Evolutionary conservation across 2,329 filamentous ascomycete genomes (phyloP), one percentile per base, ranked within the genome.

Genomic region (Claviceps africana): DNA sequence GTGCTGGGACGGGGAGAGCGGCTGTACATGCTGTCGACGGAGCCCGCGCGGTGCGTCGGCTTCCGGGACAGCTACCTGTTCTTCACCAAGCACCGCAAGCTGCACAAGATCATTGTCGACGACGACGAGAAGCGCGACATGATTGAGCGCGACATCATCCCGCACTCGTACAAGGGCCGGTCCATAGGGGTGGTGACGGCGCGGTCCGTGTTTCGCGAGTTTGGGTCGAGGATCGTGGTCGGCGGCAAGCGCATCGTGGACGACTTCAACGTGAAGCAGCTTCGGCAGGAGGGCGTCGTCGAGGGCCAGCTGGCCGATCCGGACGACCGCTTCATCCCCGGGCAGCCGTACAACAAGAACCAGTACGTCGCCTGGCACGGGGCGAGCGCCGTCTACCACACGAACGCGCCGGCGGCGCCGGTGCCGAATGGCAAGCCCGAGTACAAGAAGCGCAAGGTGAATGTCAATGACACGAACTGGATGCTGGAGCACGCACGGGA

Each of bases 351-450:
- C 75, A 96, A 98, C 74, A 89, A 91, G 71, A 98, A 98, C 64
- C 90, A 96, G 66, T 98, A 96, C 64, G 93, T 98, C 30, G 93
- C 93, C 30, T 98, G 93, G 93, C 90, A 95, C 65, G 93, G 93
- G 48, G 93, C 93, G 47, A 97, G 91, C 66, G 84, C 87, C 40
- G 93, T 98, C 25, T 98, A 98, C 65, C 89, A 97, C 65, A 88
- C 86, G 13, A 83, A 82, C 53, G 79, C 77, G 1, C 87, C 88
- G 1, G 82, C 84, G 22, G 81, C 87, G n/a, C 88, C 88, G 2
- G 73, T 84, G 53, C 82, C 81, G 33, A 82, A 75, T 55, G 85
- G 86, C 53, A 95, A 94, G 67, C 75, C 81, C 8, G 86, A 90
- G 58, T 78, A 79, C 56, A 95, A 94, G 72, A 88, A 88, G 72